Evolutionary conservation across 1,139 yeast genomes (phyloP).

Genomic region (Suhomyces choctaworum): DNA sequence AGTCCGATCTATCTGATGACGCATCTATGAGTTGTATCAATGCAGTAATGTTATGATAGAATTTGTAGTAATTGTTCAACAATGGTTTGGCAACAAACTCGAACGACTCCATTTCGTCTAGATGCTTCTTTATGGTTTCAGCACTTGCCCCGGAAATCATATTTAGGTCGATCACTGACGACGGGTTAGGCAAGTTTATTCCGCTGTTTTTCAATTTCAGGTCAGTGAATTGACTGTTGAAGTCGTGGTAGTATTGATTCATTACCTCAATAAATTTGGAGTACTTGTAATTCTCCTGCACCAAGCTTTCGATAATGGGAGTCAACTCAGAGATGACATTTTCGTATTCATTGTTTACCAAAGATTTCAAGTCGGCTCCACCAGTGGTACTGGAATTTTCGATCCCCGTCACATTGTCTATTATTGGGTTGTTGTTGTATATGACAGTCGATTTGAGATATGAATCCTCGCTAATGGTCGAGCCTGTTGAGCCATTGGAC

Average conservation of each 20-base stretch:
- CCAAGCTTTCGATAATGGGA: conserved; percentile 39
- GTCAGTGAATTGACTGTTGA: conserved; percentile 28
- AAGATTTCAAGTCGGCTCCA: conserved; percentile 3
- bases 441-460: conserved; percentile 29
- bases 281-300: conserved; percentile 42
- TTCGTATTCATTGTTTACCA: conserved; percentile 38
- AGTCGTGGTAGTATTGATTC: conserved; percentile 29
- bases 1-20: conserved; percentile 6
- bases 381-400: background rate
- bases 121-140: conserved; percentile 22
- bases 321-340: conserved; percentile 40
- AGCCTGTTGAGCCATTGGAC: background rate
- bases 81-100: conserved; percentile 40
- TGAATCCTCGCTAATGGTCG: conserved; percentile 6
- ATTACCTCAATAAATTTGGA: conserved; percentile 34
- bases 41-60: conserved; percentile 24
- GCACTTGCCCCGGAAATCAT: conserved; percentile 20
- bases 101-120: conserved; percentile 40
- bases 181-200: conserved; percentile 34
- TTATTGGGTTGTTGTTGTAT: conserved; percentile 36
- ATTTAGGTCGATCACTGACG: conserved; percentile 31
- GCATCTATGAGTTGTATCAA: conserved; percentile 23
- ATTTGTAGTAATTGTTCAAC: conserved; percentile 21
- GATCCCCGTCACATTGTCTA: conserved; percentile 27
- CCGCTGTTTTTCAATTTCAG: conserved; percentile 16